phyloP scores from a whole-genome alignment of 2,329 filamentous ascomycete species.

The Colletotrichum tamarilloi region DNA sequence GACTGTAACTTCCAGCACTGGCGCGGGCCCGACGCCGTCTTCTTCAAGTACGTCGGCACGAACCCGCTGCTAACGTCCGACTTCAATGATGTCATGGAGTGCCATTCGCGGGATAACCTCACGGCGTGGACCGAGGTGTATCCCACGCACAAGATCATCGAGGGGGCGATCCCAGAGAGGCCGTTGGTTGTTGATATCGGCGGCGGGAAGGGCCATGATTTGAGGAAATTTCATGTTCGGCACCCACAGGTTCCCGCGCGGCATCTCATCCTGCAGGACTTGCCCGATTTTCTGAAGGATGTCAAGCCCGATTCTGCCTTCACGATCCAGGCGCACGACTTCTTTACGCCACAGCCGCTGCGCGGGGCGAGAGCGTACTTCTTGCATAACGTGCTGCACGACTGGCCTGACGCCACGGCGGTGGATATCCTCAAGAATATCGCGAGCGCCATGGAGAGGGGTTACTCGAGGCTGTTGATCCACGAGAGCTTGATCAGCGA shows the following conservation, averaged over 20 bases:
- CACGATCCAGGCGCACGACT: constrained; percentile 46
- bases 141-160: constrained; percentile 40
- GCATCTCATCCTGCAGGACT: constrained; percentile 47
- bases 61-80: constrained; percentile 43
- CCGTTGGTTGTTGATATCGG: constrained; percentile 49
- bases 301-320: constrained; percentile 41
- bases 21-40: constrained; percentile 40
- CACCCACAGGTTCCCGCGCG: constrained; percentile 42
- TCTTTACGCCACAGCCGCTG: constrained; percentile 52
- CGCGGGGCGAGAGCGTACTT: constrained; percentile 49
- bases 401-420: constrained; percentile 40
- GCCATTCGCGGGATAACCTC: constrained; percentile 50
- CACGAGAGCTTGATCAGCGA: constrained; percentile 49
- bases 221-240: constrained; percentile 45
- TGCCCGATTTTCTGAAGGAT: constrained; percentile 46
- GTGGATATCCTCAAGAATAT: constrained; percentile 35
- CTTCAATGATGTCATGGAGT: constrained; percentile 51
- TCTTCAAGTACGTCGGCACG: constrained; percentile 46
- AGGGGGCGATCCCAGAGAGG: constrained; percentile 41
- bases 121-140: constrained; percentile 47
- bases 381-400: constrained; percentile 40
- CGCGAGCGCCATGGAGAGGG: constrained; percentile 38
- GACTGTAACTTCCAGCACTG: constrained; percentile 48
- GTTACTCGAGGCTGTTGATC: constrained; percentile 50
- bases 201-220: constrained; percentile 50